Base-by-base conservation (phyloP, 495 filamentous ascomycete species). In the Saxophila tyrrhenica region DNA sequence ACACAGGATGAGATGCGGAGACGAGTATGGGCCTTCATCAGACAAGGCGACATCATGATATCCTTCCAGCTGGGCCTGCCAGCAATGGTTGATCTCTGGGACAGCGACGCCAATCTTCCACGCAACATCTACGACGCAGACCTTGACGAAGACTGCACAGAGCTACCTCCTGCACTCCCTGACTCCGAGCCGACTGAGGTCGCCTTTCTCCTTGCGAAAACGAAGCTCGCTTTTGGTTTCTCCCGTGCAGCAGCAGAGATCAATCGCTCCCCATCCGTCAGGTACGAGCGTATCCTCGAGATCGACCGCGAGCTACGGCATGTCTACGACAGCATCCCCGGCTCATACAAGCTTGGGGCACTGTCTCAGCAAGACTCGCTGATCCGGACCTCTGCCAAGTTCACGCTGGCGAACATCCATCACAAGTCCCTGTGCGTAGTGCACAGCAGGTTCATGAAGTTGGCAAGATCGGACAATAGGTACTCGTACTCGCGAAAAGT, bases 21-120 rank as follows among this genome's bases (percentile, higher is more conserved):
- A 44, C 41, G 41, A n/a, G 41, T 44, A 17, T 44, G 41, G 41
- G 41, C 41, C 41, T 44, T 44, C 41, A 44, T 44, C 17, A 44
- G 41, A 44, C 41, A 44, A 44, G 41, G 41, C 41, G 41, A 44
- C 41, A 44, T 44, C 15, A 44, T 44, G 41, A 44, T 44, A 5
- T 44, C 41, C 7, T 44, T 44, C 19, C 41, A 44, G n/a, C 17
- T 44, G 19, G 41, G 41, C 19, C 17, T 44, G 17, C 41, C 41
- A n/a, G 41, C 41, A 3, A 44, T 44, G 41, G 41, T 44, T 8
- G 41, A 44, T n/a, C 41, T 44, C 19, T 44, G 7, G 5, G 41
- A 17, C 41, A 7, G 8, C n/a, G 41, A 44, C n/a, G 5, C 7
- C 8, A 44, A 44, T 17, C 19, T 44, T 7, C 41, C 41, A 44